These are phyloP conservation scores for Marasmius tenuissimus DNA, from an alignment of 1,284 basidiomycete genomes.

Conservation along the genomic window DNA sequence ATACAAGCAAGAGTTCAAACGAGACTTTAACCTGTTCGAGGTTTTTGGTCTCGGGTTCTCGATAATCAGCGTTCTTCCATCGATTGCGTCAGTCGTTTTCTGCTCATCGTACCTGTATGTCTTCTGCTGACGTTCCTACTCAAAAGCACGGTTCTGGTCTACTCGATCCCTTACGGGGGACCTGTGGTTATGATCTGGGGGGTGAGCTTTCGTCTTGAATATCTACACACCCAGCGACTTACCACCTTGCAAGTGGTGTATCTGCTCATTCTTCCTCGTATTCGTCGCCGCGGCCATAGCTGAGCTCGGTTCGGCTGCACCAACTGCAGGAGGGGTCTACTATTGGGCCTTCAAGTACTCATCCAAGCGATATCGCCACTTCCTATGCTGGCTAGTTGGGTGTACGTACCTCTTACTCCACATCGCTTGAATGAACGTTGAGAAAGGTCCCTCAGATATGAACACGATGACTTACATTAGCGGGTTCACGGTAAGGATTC, in stretches of 20 bases:
- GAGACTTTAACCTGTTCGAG: slow-evolving; percentile 11
- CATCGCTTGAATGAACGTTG: neutral
- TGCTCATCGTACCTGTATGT: neutral
- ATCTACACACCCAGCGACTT: neutral
- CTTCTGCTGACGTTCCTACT: neutral
- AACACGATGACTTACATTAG: slow-evolving; percentile 74
- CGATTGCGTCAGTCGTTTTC: slow-evolving; percentile 5
- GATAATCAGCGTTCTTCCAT: slow-evolving; percentile 10
- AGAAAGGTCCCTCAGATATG: slow-evolving; percentile 43
- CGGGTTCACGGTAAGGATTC: slow-evolving; percentile 51
- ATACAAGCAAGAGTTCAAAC: slow-evolving; percentile 15
- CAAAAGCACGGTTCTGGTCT: slow-evolving; percentile 25
- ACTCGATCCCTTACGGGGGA: slow-evolving; percentile 55
- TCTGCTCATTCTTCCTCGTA: slow-evolving; percentile 38
- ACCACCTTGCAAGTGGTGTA: slow-evolving; percentile 30
- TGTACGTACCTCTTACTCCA: slow-evolving; percentile 12
- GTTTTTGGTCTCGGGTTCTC: slow-evolving; percentile 10
- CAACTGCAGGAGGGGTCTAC: slow-evolving; percentile 39
- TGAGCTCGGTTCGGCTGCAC: slow-evolving; percentile 49
- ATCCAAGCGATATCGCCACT: slow-evolving; percentile 20
- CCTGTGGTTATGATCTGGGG: slow-evolving; percentile 57
- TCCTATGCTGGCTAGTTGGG: slow-evolving; percentile 24
- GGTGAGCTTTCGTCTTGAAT: slow-evolving; percentile 22
- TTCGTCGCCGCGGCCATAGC: slow-evolving; percentile 49
- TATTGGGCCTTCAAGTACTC: slow-evolving; percentile 26